Evolutionary conservation across 768 basidiomycete species (phyloP).

Genomic region (Trametes punicea): DNA sequence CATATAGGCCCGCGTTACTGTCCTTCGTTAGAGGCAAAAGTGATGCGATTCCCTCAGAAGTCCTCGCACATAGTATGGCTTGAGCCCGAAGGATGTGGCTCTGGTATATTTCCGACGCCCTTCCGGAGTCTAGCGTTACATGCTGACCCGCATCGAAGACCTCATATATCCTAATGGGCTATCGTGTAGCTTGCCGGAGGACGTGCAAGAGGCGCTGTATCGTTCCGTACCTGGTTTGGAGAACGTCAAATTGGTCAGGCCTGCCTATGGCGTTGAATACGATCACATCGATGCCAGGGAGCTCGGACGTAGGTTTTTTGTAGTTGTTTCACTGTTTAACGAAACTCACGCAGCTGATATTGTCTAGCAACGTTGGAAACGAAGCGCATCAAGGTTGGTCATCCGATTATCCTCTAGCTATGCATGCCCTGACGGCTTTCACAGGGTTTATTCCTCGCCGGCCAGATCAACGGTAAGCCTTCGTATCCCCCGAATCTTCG

Average conservation of each 20-base stretch:
- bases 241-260: constrained; percentile 76
- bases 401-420: neutral
- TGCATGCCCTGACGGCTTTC: neutral
- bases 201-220: constrained; percentile 79
- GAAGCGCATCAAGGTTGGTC: constrained; percentile 64
- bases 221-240: constrained; percentile 83
- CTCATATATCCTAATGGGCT: constrained; percentile 89
- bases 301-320: constrained; percentile 52
- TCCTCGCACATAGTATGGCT: constrained; percentile 76
- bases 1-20: constrained; percentile 82
- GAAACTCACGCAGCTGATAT: neutral
- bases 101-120: constrained; percentile 51
- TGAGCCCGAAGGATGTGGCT: constrained; percentile 90
- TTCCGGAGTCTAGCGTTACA: no score
- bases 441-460: constrained; percentile 84
- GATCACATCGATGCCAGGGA: constrained; percentile 88
- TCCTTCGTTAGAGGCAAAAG: constrained; percentile 86
- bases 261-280: constrained; percentile 93
- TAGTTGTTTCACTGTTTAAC: neutral
- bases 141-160: constrained; percentile 41
- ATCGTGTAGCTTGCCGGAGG: constrained; percentile 84
- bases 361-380: constrained; percentile 86
- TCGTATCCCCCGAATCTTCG: no score
- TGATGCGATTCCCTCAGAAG: constrained; percentile 74
- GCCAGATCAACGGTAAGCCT: constrained; percentile 76